Base-by-base conservation (phyloP, 2,329 filamentous ascomycete genomes). In the Neophaeococcomyces aloes region DNA sequence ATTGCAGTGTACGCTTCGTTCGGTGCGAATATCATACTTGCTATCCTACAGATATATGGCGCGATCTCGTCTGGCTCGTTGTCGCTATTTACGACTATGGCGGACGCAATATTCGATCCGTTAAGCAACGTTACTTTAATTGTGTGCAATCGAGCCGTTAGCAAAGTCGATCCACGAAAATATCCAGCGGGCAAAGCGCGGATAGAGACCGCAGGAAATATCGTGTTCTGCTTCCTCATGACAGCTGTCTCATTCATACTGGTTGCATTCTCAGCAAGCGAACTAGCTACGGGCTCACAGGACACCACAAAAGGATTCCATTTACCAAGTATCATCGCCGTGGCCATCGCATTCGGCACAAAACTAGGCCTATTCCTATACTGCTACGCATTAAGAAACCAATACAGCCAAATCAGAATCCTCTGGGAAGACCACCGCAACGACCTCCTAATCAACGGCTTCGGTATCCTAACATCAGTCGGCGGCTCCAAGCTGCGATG, bases 391-490 rank as follows among this genome's bases (percentile, higher is more conserved):
- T 66, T 96, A 56, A 81, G 89, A 53, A 81, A 95, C 67, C 84
- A 86, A 57, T 94, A 96, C 69, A 86, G 79, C 48, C 88, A 95
- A 63, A 79, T 95, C 51, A 77, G 83, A 45, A 95, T 95, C 59
- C 70, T 96, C 11, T 95, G 87, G 88, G 85, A 94, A 63, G 89
- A 96, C 59, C 91, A 98, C 67, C 81, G 91, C 49, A 98, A 98
- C 59, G 91, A 98, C 59, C 71, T 98, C n/a, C 72, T 94, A 56
- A 86, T 98, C 73, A 98, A 96, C 62, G 86, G 86, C 42, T 86
- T 94, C 54, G 87, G 83, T 76, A 79, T 96, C 51, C 65, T 95
- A 43, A 95, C 88, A 1, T 89, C 84, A 2, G 81, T 95, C n/a
- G 85, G 86, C 44, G 91, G 91, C 27, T 79, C 80, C 51, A 93